Evolutionary conservation across 306 rosid species (phyloP).

Genomic region (Astragalus membranaceus): DNA sequence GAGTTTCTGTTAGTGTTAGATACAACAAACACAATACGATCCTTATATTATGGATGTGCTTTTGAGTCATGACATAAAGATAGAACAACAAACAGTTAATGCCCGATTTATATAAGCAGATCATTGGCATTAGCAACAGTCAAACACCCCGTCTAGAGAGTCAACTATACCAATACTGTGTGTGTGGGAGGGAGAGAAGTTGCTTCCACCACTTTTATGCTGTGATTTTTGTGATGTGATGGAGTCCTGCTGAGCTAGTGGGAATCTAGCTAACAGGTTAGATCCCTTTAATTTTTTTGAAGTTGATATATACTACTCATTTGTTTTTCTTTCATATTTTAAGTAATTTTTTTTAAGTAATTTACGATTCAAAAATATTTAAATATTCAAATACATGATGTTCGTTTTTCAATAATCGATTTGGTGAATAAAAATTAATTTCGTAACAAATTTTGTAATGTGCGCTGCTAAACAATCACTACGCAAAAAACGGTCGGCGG

Average conservation of each 20-base stretch:
- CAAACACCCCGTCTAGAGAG: conserved; percentile 20
- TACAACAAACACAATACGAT: not conserved
- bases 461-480: no score
- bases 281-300: no score
- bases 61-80: conserved; percentile 20
- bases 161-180: not conserved
- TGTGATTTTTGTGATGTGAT: not conserved
- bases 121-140: not conserved
- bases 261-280: no score
- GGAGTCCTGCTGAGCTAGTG: not conserved
- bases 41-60: conserved; percentile 17
- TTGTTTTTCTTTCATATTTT: no score
- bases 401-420: no score
- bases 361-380: no score
- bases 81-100: not conserved
- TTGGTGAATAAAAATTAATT: no score
- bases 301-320: no score
- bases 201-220: not conserved
- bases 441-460: no score
- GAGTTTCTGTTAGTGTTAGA: not conserved
- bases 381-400: no score
- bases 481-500: no score
- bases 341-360: no score
- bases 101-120: not conserved
- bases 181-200: not conserved